Conservation (phyloP, 768 basidiomycete genomes). For the Naematelia aurantialba region DNA sequence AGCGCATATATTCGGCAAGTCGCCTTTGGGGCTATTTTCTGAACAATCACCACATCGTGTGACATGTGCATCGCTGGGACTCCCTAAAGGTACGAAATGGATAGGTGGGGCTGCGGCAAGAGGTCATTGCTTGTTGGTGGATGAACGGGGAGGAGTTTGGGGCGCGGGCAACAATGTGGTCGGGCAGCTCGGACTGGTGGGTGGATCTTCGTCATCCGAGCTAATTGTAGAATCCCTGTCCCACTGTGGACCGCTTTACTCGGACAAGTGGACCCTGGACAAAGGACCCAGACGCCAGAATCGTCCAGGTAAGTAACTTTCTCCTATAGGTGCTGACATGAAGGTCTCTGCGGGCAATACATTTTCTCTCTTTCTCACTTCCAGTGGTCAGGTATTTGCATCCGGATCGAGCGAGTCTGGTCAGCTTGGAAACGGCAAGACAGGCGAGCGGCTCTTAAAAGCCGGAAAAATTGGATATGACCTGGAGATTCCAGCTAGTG, state of each 20-base stretch:
- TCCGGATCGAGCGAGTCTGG: slow-evolving; percentile 91
- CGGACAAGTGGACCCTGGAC: slow-evolving; percentile 42
- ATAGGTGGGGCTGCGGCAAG: slow-evolving; percentile 79
- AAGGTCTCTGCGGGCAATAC: slow-evolving; percentile 76
- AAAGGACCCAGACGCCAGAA: slow-evolving; percentile 30
- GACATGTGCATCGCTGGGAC: slow-evolving; percentile 62
- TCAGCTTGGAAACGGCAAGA: slow-evolving; percentile 86
- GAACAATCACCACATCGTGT: slow-evolving; percentile 70
- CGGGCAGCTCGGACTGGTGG: slow-evolving; percentile 63
- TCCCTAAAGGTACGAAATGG: slow-evolving; percentile 55
- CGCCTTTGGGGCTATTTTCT: slow-evolving; percentile 63
- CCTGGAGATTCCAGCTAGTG: slow-evolving; percentile 55
- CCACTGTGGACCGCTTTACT: slow-evolving; percentile 32
- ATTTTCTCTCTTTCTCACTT: slow-evolving; percentile 78
- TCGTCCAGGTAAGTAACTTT: slow-evolving; percentile 34
- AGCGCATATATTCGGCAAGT: slow-evolving; percentile 88
- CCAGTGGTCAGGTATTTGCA: slow-evolving; percentile 77
- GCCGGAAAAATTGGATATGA: slow-evolving; percentile 82
- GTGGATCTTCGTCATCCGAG: slow-evolving; percentile 25
- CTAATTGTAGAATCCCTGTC: slow-evolving; percentile 9
- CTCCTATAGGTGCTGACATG: neutral
- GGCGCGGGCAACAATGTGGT: slow-evolving; percentile 72
- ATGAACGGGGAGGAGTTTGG: slow-evolving; percentile 77
- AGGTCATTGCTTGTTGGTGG: slow-evolving; percentile 76
- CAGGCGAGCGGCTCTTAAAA: slow-evolving; percentile 76